A percentile compares a stretch with the other conserved stretches of the same genome.
These are phyloP conservation scores for Cucumis variabilis DNA, from an alignment of 331 rosid genomes.

Conservation along the genomic window DNA sequence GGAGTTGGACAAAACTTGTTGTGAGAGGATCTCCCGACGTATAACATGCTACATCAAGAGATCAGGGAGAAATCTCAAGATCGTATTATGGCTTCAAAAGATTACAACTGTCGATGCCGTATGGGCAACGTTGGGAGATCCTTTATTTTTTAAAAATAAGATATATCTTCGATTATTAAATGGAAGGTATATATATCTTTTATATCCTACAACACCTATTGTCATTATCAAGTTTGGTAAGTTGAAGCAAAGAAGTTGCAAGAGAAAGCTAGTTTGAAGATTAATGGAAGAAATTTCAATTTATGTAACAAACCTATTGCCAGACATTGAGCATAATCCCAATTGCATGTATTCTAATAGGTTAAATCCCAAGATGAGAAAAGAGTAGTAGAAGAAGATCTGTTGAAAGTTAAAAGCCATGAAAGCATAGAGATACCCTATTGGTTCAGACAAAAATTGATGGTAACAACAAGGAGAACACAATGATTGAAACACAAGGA, in stretches of 20 bases:
- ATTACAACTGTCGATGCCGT: too few relatives aligned
- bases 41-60: too few relatives aligned
- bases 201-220: too few relatives aligned
- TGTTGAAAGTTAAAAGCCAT: slow-evolving; percentile 86
- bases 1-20: slow-evolving; percentile 71
- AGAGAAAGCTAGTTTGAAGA: slow-evolving; percentile 66
- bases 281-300: slow-evolving; percentile 64
- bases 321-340: slow-evolving; percentile 83
- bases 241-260: slow-evolving; percentile 60
- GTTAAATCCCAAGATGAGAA: slow-evolving; percentile 88
- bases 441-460: slow-evolving; percentile 65
- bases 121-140: too few relatives aligned
- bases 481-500: slow-evolving; percentile 49
- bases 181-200: too few relatives aligned
- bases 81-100: too few relatives aligned
- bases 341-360: slow-evolving; percentile 74
- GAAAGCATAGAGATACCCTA: slow-evolving; percentile 90
- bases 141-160: too few relatives aligned
- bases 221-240: slow-evolving; percentile 64
- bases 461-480: slow-evolving; percentile 55
- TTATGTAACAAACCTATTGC: slow-evolving; percentile 65
- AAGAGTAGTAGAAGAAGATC: slow-evolving; percentile 57
- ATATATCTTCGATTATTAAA: too few relatives aligned
- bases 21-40: slow-evolving; percentile 31
- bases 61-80: too few relatives aligned